A percentile compares a stretch with the other conserved stretches of the same genome.
These are phyloP conservation scores for Microbotryomycetes sp. DNA, from an alignment of 1,284 basidiomycete species.

Conservation along the genomic window DNA sequence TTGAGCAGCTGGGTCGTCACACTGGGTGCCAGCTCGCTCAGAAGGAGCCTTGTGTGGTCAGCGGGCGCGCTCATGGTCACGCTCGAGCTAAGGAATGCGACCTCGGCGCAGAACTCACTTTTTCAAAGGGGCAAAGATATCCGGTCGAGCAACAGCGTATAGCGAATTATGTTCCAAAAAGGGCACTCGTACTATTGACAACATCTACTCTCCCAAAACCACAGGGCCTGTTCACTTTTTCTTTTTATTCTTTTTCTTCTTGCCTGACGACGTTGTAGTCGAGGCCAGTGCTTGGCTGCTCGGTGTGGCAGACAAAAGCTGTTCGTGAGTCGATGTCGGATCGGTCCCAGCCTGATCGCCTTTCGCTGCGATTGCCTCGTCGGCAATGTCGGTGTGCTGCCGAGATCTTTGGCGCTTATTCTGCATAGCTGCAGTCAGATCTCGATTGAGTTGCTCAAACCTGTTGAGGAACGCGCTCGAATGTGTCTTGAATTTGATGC, in stretches of 20 bases:
- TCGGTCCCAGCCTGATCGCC: too few relatives aligned
- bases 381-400: conserved; percentile 33
- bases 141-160: too few relatives aligned
- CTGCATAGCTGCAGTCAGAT: conserved; percentile 73
- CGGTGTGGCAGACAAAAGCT: too few relatives aligned
- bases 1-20: conserved; percentile 60
- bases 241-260: not conserved
- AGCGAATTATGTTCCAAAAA: too few relatives aligned
- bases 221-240: too few relatives aligned
- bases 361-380: too few relatives aligned
- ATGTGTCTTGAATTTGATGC: conserved; percentile 87
- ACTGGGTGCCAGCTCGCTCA: conserved; percentile 77
- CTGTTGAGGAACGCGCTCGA: conserved; percentile 89
- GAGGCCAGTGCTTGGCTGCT: conserved; percentile 25
- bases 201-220: too few relatives aligned
- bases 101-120: not conserved
- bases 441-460: conserved; percentile 80
- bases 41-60: conserved; percentile 61
- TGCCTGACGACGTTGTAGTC: not conserved
- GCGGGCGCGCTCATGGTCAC: not conserved
- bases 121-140: too few relatives aligned
- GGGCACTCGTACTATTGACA: too few relatives aligned
- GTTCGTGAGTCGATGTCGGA: too few relatives aligned
- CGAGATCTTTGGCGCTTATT: conserved; percentile 48
- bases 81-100: not conserved